Base-by-base conservation (phyloP, 2,329 filamentous ascomycete genomes). In the Bisporella sp. region DNA sequence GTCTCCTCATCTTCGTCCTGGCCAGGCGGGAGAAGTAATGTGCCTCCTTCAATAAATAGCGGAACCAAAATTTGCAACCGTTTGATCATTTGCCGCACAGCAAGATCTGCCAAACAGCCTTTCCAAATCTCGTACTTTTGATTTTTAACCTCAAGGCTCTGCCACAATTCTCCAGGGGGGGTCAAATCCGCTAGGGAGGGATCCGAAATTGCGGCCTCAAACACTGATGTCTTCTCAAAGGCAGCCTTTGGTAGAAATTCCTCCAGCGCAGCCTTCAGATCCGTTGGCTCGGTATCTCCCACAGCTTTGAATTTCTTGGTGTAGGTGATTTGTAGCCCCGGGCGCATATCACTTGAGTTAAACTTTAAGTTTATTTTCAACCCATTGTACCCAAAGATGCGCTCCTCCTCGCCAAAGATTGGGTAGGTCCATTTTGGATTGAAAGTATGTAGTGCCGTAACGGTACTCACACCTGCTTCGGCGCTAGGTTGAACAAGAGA, bases 31-130 rank as follows among this genome's bases (percentile, higher is more conserved):
- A 79, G 55, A 43, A 96, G 82, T 37, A 81, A 81, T 4, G 82
- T 87, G n/a, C 91, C 93, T 31, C 89, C 93, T 67, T 99, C 95
- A 54, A 99, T 96, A 66, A 90, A 95, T 53, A 97, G 75, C 12
- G 89, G 82, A 5, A 91, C 81, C 35, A 95, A 73, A 49, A 96
- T 81, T 69, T 96, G 90, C 57, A 95, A 79, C 47, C 91, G 88
- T 54, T 81, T 81, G 62, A 96, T 74, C 39, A 96, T 73, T 61
- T 84, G 77, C 62, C 80, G 79, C 41, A 95, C 81, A 12, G 75
- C 75, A 0, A 78, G 72, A 63, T 96, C 84, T 2, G 78, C 75
- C 47, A 99, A 73, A 47, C 74, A 85, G 6, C 88, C 86, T 59
- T 80, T 82, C 89, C 91, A 96, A 49, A 97, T 79, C 68, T 96